Conservation (phyloP, 2,329 filamentous ascomycete genomes). For the Paraphoma sp. region DNA sequence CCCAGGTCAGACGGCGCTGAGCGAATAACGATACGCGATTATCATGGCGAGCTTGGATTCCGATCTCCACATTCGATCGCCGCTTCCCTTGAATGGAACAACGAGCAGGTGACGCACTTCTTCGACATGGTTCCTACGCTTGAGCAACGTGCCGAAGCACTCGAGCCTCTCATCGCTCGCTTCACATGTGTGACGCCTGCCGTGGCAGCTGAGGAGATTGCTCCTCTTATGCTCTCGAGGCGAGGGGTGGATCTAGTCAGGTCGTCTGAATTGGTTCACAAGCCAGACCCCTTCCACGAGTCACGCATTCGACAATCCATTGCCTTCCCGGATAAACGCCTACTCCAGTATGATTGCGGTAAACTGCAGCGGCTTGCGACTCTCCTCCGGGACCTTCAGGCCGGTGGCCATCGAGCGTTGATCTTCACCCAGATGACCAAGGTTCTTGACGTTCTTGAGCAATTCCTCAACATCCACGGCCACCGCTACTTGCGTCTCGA, state of each 20-base stretch:
- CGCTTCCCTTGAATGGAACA: slow-evolving; percentile 68
- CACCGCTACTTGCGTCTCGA: slow-evolving; percentile 96
- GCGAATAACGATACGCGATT: slow-evolving; percentile 46
- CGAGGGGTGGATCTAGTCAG: slow-evolving; percentile 63
- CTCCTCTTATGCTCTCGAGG: slow-evolving; percentile 67
- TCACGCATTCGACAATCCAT: slow-evolving; percentile 91
- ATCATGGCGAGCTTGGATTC: slow-evolving; percentile 39
- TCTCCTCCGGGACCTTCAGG: slow-evolving; percentile 83
- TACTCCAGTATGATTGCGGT: slow-evolving; percentile 97
- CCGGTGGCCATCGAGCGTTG: slow-evolving; percentile 87
- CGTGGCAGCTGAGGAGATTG: slow-evolving; percentile 81
- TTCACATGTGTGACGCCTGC: slow-evolving; percentile 93
- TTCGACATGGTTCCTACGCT: slow-evolving; percentile 75
- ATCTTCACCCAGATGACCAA: slow-evolving; percentile 99
- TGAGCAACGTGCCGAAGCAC: slow-evolving; percentile 71
- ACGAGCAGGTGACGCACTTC: slow-evolving; percentile 70
- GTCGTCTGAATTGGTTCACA: slow-evolving; percentile 63
- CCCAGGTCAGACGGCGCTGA: slow-evolving; percentile 15
- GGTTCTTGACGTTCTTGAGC: slow-evolving; percentile 94
- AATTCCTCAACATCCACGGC: slow-evolving; percentile 96
- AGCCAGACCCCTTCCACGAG: slow-evolving; percentile 86
- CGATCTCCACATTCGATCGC: slow-evolving; percentile 33
- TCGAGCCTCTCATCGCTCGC: slow-evolving; percentile 80
- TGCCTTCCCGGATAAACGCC: slow-evolving; percentile 92
- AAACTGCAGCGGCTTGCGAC: slow-evolving; percentile 91